phyloP scores from a whole-genome alignment of 2,329 filamentous ascomycete species.

The Pestalotiopsis sp. region DNA sequence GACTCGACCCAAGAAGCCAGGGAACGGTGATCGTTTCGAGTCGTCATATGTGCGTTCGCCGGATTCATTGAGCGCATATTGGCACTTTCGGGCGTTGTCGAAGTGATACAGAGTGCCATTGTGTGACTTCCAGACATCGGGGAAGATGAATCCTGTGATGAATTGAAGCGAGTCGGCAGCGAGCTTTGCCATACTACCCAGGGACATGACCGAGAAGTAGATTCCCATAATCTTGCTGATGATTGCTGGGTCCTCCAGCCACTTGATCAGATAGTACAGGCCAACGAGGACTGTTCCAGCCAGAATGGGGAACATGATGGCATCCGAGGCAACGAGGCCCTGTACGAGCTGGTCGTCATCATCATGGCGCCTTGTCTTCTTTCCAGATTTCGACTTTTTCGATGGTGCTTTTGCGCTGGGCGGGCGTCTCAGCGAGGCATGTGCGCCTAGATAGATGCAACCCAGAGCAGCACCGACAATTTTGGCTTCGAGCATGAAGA shows the following conservation, averaged over 20 bases:
- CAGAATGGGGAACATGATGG: constrained; percentile 79
- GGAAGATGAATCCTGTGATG: constrained; percentile 68
- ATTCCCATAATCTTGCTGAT: constrained; percentile 80
- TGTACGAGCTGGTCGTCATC: constrained; percentile 56
- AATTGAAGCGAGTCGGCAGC: constrained; percentile 71
- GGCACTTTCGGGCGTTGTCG: constrained; percentile 39
- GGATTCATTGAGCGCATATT: constrained; percentile 31
- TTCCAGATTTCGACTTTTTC: constrained; percentile 42
- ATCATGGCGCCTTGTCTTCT: constrained; percentile 49
- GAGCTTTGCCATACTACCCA: constrained; percentile 75
- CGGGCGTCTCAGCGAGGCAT: constrained; percentile 82
- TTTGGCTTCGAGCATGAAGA: constrained; percentile 46
- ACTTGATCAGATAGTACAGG: constrained; percentile 88
- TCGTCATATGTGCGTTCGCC: constrained; percentile 27
- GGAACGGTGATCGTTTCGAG: constrained; percentile 37
- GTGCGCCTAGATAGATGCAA: constrained; percentile 81
- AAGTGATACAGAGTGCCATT: constrained; percentile 45
- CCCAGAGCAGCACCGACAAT: constrained; percentile 68
- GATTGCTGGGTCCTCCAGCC: constrained; percentile 76
- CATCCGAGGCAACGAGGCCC: constrained; percentile 74
- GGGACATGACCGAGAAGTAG: constrained; percentile 79
- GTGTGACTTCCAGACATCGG: constrained; percentile 61
- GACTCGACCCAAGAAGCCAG: constrained; percentile 35
- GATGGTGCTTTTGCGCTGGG: constrained; percentile 66
- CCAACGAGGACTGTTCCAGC: constrained; percentile 71